Percentiles rank a stretch among this genome's conserved stretches.
Evolutionary conservation across 352 stramenopile genomes (phyloP).

Genomic region (Blastocystis sp.): DNA sequence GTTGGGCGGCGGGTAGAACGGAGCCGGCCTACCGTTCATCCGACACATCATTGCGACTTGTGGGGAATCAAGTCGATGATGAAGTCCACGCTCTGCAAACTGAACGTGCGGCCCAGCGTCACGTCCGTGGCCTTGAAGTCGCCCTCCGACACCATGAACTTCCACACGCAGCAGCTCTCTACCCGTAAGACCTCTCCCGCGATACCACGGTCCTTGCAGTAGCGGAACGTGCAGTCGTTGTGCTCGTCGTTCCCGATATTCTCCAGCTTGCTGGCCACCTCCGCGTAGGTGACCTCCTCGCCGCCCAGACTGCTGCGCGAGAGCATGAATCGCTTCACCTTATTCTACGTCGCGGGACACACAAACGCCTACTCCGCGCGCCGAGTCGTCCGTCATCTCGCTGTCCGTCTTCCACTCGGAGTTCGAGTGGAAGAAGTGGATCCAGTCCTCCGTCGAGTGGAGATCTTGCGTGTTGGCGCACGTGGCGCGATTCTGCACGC

Average conservation of each 20-base stretch:
- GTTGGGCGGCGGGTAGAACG: not conserved
- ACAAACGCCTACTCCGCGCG: not conserved
- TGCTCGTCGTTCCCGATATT: not conserved
- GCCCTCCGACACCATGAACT: not conserved
- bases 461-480: not conserved
- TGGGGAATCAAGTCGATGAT: conserved; percentile 34
- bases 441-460: not conserved
- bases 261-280: not conserved
- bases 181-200: not conserved
- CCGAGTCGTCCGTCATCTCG: not conserved
- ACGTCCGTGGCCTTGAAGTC: conserved; percentile 38
- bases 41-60: not conserved
- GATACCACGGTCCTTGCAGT: not conserved
- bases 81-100: not conserved
- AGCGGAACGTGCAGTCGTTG: not conserved
- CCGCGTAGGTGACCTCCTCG: not conserved
- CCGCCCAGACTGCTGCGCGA: not conserved
- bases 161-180: conserved; percentile 6
- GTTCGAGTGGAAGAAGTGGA: not conserved
- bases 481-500: not conserved
- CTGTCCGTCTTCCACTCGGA: not conserved
- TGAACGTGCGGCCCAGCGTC: not conserved
- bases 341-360: not conserved
- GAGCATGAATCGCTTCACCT: not conserved
- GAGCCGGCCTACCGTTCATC: not conserved